phyloP scores from a whole-genome alignment of 2,329 filamentous ascomycete genomes.

The Calycina herbarum region DNA sequence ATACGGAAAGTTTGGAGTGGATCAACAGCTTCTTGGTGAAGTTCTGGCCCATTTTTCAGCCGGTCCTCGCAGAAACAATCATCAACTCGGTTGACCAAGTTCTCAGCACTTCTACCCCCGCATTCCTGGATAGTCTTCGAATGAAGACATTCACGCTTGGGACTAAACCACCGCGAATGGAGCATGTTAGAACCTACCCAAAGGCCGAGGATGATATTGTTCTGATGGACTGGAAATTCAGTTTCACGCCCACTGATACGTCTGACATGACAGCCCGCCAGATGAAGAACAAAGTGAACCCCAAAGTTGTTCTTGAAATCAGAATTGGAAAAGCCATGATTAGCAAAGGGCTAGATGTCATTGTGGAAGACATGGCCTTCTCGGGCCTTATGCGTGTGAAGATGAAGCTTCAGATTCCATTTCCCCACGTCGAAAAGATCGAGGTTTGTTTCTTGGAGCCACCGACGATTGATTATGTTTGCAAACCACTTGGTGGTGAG shows the following conservation, averaged over 20 bases:
- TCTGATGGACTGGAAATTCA: conserved; percentile 99
- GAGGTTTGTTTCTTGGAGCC: conserved; percentile 93
- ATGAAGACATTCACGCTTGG: conserved; percentile 93
- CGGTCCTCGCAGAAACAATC: conserved; percentile 87
- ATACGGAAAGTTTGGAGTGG: conserved; percentile 93
- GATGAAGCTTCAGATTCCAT: conserved; percentile 93
- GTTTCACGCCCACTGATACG: conserved; percentile 94
- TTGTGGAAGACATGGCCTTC: conserved; percentile 97
- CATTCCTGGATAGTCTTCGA: conserved; percentile 89
- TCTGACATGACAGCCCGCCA: conserved; percentile 89
- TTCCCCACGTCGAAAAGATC: conserved; percentile 90
- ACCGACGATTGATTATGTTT: conserved; percentile 92
- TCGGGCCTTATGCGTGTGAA: conserved; percentile 95
- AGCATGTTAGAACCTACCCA: conserved; percentile 97
- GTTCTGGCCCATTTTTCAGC: conserved; percentile 99
- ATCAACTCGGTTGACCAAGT: conserved; percentile 96
- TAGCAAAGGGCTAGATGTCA: conserved; percentile 94
- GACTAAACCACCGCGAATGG: conserved; percentile 91
- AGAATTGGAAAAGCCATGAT: conserved; percentile 94
- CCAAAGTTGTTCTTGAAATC: conserved; percentile 93
- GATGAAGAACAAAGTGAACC: conserved; percentile 93
- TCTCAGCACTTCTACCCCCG: conserved; percentile 84
- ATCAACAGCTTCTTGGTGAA: conserved; percentile 98
- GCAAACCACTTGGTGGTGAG: conserved; percentile 95
- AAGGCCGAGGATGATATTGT: conserved; percentile 94